A percentile compares a stretch with the other conserved stretches of the same genome.
phyloP scores from a whole-genome alignment of 495 filamentous ascomycete species.

The Chaetomium fimeti region DNA sequence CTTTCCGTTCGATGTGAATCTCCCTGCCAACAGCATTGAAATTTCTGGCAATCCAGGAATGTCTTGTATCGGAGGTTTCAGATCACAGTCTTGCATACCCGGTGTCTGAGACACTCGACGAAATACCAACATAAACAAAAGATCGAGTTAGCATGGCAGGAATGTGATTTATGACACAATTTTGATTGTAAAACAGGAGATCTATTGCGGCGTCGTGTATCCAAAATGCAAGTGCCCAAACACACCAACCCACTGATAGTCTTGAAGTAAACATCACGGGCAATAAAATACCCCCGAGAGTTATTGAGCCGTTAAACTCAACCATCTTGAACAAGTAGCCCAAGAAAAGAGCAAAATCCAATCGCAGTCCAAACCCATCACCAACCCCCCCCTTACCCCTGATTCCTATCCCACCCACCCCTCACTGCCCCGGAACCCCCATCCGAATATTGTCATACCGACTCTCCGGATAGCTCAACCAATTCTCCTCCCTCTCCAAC shows the following conservation, averaged over 20 bases:
- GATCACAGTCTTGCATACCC: background rate
- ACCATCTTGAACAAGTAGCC: too few relatives aligned
- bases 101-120: background rate
- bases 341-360: background rate
- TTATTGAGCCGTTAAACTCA: too few relatives aligned
- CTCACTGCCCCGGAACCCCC: constrained; percentile 41
- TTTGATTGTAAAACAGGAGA: background rate
- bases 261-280: background rate
- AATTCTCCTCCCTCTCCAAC: constrained; percentile 62
- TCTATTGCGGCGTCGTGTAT: background rate
- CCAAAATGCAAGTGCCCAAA: background rate
- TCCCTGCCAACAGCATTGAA: background rate
- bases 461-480: constrained; percentile 62
- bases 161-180: background rate
- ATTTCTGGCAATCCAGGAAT: background rate
- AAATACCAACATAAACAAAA: background rate
- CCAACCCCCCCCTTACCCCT: background rate
- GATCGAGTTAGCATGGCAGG: background rate
- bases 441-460: constrained; percentile 67
- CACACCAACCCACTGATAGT: background rate
- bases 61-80: background rate
- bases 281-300: background rate
- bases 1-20: background rate
- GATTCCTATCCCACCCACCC: background rate
- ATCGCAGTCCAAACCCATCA: too few relatives aligned